phyloP scores from a whole-genome alignment of 2,329 filamentous ascomycete species.

The Cladosporium sp. region DNA sequence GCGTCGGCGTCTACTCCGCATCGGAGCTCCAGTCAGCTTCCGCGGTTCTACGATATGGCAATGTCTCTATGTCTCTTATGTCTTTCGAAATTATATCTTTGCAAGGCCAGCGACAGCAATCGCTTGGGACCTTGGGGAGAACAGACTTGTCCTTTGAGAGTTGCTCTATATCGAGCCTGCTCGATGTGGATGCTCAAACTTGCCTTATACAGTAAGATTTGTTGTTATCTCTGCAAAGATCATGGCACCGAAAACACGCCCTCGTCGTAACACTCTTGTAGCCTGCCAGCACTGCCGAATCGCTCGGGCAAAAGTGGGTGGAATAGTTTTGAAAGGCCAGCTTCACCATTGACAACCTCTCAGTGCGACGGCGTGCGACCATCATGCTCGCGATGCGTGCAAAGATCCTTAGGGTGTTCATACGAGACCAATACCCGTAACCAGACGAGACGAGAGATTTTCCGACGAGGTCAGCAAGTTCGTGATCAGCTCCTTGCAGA shows the following conservation, averaged over 20 bases:
- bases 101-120: too few species aligned
- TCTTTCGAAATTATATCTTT: too few species aligned
- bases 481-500: neutral
- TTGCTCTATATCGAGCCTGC: too few species aligned
- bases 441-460: neutral
- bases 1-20: neutral
- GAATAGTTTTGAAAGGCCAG: too few species aligned
- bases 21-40: too few species aligned
- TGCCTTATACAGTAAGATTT: too few species aligned
- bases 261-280: neutral
- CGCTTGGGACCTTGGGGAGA: too few species aligned
- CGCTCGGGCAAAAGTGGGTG: neutral
- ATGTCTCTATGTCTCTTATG: neutral
- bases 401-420: neutral
- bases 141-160: too few species aligned
- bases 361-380: constrained; percentile 1
- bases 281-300: neutral
- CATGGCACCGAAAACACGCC: neutral
- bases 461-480: neutral
- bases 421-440: neutral
- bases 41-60: too few species aligned
- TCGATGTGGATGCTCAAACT: too few species aligned
- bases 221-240: neutral
- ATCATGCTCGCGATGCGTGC: neutral
- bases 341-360: neutral